Base-by-base conservation (phyloP, 371 early-diverging fungal species). In the Syncephalastrum sp. region DNA sequence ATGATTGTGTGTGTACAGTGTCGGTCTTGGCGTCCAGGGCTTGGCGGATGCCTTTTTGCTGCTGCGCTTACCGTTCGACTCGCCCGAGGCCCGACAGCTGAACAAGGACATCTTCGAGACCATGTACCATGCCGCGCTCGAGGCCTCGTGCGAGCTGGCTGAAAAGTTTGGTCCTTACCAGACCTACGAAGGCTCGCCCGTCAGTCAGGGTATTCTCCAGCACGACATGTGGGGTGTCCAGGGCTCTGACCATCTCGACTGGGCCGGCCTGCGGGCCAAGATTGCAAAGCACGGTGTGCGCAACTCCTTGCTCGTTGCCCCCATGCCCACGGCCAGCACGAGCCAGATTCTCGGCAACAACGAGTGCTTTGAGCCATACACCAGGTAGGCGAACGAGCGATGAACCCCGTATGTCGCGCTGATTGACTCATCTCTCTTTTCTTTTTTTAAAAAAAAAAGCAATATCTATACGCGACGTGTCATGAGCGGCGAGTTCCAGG, bases 311-410 rank as follows among this genome's bases (percentile, higher is more conserved):
- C 70, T 99, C 23, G 84, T 98, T 15, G 97, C 99, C 4, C 97
- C 97, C 12, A 99, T 99, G 99, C 99, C 99, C 4, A 99, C 99
- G 0, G 99, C 99, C 3, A 92, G 93, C 38, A 99, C 99, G 6
- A 94, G 95, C 41, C 99, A 99, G 74, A 97, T 99, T 60, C 83
- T 98, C 24, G 99, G 99, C 52, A 95, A 91, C 87, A 98, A 97
- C 74, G 99, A 99, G 80, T 95, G 97, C 74, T 97, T 98, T 65
- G 99, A 99, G 69, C 98, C 99, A 5, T 96, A 95, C 75, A 97
- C 96, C 5, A 60, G 54, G 60, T 53, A 25, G 12, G 50, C 17
- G 16, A 47, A 10, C 23, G 1, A 21, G 21, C 21, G 2, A 21
- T 21, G 21, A 21, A 23, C 17, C 33, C 10, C 38, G 8, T 33